These are phyloP conservation scores for Ogataea hybrid DNA, from an alignment of 1,139 yeast species.

Conservation along the genomic window DNA sequence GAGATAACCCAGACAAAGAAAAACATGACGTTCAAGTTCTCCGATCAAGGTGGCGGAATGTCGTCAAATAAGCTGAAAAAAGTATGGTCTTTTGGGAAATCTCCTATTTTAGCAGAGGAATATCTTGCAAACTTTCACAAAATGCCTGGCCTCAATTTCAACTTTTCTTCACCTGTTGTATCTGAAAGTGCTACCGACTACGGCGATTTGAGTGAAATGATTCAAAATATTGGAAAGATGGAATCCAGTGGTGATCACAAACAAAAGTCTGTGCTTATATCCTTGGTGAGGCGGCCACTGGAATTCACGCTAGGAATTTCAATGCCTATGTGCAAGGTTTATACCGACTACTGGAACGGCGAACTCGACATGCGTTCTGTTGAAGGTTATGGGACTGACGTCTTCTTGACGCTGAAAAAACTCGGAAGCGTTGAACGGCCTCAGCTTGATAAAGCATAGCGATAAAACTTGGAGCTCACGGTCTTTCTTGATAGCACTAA, in stretches of 20 bases:
- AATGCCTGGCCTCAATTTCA: conserved; percentile 52
- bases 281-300: conserved; percentile 69
- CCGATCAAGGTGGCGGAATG: conserved; percentile 91
- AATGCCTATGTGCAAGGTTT: conserved; percentile 85
- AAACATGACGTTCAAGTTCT: conserved; percentile 70
- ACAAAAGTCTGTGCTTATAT: conserved; percentile 42
- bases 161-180: conserved; percentile 28
- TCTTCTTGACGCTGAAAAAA: conserved; percentile 73
- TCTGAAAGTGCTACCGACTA: conserved; percentile 1
- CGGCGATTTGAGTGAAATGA: conserved; percentile 20
- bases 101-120: conserved; percentile 53
- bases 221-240: conserved; percentile 39
- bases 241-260: conserved; percentile 29
- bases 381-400: conserved; percentile 91
- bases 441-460: conserved; percentile 67
- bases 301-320: conserved; percentile 81
- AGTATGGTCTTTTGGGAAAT: conserved; percentile 84
- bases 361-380: conserved; percentile 75
- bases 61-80: conserved; percentile 53
- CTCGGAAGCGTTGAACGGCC: conserved; percentile 65
- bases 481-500: too few species aligned
- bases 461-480: too few species aligned
- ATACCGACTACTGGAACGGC: conserved; percentile 97
- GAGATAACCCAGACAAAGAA: conserved; percentile 66
- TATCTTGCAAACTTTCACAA: conserved; percentile 64